Base-by-base conservation (phyloP, 1,284 basidiomycete genomes). In the Trichosporon faecale region DNA sequence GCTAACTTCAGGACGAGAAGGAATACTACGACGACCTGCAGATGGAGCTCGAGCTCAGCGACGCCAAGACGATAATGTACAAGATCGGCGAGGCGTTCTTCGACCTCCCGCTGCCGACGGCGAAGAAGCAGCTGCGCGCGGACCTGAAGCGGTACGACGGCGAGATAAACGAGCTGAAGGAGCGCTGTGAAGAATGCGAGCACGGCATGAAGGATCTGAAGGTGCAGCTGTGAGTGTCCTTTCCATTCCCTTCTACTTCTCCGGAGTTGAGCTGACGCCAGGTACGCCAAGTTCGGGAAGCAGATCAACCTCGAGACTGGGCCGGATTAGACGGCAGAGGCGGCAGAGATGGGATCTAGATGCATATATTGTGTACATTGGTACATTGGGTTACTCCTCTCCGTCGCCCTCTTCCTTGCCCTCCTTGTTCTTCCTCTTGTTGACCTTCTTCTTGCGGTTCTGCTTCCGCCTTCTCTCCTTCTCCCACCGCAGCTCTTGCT, bases 31-130 rank as follows among this genome's bases (percentile, higher is more conserved):
- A 97, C 74, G 94, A 97, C 79, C 86, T 98, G 29, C 85, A 88
- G 1, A 92, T 89, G 72, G 94, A 98, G 78, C 88, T 98, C 18
- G 89, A 90, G 1, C 94, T 97, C 73, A 93, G 95, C 75, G 91
- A 93, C 71, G 87, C 92, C 71, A 87, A 92, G 71, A 86, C 86
- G 0, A 88, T 96, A 5, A 80, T 94, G 90, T 98, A 98, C 86
- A 91, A 90, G 83, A 87, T 97, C 57, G 94, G 94, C 77, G 94
- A 98, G 80, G 87, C 93, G 0, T 98, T 96, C 83, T 86, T 97
- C 33, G 90, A 92, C 75, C 85, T 99, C 66, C 85, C 89, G 0
- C 89, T 92, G 49, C 72, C 86, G 0, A 88, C 88, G 9, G 95
- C 95, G 0, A 85, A 91, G 75, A 88, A 88, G 77, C 89, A 91